Evolutionary conservation across 2,329 filamentous ascomycete genomes (phyloP), one percentile per base, ranked within the genome.

Genomic region (Cladosporium sp.): DNA sequence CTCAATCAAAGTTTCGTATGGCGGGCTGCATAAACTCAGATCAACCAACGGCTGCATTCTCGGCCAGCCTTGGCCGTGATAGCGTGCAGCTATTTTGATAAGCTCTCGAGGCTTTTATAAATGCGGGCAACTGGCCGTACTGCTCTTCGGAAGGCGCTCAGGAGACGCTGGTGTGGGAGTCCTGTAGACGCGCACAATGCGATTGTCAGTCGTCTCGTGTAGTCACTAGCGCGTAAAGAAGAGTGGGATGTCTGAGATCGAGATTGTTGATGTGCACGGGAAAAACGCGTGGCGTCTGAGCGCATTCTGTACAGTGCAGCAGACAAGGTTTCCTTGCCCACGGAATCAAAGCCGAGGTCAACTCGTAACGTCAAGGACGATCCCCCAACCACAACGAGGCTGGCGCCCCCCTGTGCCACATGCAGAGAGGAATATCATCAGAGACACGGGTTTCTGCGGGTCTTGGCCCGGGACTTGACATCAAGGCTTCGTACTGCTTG

Each of bases 1-100:
- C 32, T 30, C 52, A 30, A 54, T 55, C 52, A 32, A 34, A 32
- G 28, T 32, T 55, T 55, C 52, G 52, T 55, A 55, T 34, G 30
- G 10, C 52, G 52, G 52, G 28, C 28, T 18, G 52, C 30, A n/a
- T 4, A 34, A 55, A 55, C 30, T 55, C 52, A 21, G 52, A 30
- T 34, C 15, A 6, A 21, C 18, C 52, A 55, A 55, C 52, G 52
- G 52, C 52, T 55, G 4, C 52, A 34, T 55, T 55, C 52, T 34
- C 52, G 30, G 52, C 28, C n/a, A 44, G 38, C 18, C 41, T 47
- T 47, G 41, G n/a, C n/a, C n/a, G n/a, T 21, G 41, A 21, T 47
- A 47, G 41, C 41, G 41, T 47, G n/a, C 3, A 21, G n/a, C n/a
- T 18, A 47, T 21, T 47, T 24, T 47, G 6, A 5, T 47, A 47